Percentiles rank a stretch among this genome's conserved stretches.
Conservation (phyloP, 2,329 filamentous ascomycete genomes). For the Lithohypha guttulata region DNA sequence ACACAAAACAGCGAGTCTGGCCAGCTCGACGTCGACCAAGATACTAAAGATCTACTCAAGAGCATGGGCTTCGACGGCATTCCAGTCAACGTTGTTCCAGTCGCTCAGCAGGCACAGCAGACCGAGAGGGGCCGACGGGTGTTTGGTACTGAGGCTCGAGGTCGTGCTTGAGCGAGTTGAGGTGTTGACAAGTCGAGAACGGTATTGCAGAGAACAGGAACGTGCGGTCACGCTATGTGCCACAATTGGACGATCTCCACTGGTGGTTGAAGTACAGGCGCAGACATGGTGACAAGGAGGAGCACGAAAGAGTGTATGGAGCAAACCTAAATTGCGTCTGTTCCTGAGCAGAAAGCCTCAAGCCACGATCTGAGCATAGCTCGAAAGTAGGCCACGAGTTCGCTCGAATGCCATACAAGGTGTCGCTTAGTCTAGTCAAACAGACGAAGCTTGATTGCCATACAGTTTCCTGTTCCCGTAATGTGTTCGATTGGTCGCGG, state of each 20-base stretch:
- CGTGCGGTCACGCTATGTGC: no score
- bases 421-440: constrained; percentile 23
- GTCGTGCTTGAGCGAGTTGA: constrained; percentile 8
- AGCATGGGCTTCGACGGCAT: constrained; percentile 97
- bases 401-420: constrained; percentile 18
- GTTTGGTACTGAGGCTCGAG: constrained; percentile 20
- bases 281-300: no score
- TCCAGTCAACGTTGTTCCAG: constrained; percentile 87
- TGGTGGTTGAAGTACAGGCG: no score
- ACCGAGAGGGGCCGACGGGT: constrained; percentile 43
- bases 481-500: no score
- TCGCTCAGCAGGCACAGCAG: constrained; percentile 69
- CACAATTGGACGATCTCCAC: no score
- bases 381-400: constrained; percentile 7
- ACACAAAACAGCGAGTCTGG: constrained; percentile 86
- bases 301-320: no score
- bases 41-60: constrained; percentile 99
- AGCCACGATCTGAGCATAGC: no score
- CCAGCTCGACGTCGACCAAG: constrained; percentile 85
- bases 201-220: no score
- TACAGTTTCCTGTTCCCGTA: constrained; percentile 4
- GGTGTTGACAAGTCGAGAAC: no score
- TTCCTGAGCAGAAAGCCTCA: no score
- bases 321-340: no score
- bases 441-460: constrained; percentile 26